Evolutionary conservation across 805 yeast species (phyloP).

Genomic region (Clavispora santaluciae): DNA sequence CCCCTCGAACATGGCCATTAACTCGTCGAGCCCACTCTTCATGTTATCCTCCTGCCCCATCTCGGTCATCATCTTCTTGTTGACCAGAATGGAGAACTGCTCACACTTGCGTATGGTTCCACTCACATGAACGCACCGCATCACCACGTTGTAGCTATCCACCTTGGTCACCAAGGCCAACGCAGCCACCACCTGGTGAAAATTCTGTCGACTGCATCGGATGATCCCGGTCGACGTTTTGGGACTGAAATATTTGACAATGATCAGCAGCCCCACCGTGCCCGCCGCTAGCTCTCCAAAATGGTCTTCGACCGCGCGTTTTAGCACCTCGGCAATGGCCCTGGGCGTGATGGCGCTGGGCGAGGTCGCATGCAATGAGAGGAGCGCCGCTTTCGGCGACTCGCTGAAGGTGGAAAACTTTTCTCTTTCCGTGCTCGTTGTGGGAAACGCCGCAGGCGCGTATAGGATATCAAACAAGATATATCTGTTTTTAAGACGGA

Average conservation of each 20-base stretch:
- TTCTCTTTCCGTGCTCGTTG: constrained; percentile 8
- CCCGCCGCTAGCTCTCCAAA: constrained; percentile 83
- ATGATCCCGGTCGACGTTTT: constrained; percentile 81
- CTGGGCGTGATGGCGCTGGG: constrained; percentile 46
- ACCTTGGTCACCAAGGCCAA: constrained; percentile 51
- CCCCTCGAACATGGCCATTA: constrained; percentile 9
- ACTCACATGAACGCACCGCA: constrained; percentile 65
- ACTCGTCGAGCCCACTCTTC: constrained; percentile 8
- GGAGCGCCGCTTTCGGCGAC: constrained; percentile 34
- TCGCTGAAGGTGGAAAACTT: constrained; percentile 19
- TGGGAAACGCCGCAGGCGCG: constrained; percentile 39
- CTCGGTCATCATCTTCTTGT: constrained; percentile 33
- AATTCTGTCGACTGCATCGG: constrained; percentile 65
- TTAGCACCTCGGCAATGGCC: constrained; percentile 47
- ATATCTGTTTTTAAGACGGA: constrained; percentile 80
- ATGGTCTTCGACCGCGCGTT: constrained; percentile 51
- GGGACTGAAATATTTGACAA: constrained; percentile 74
- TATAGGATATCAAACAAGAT: constrained; percentile 73
- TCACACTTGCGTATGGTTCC: constrained; percentile 89
- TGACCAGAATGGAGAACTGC: constrained; percentile 51
- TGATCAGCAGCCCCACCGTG: constrained; percentile 51
- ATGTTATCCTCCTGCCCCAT: constrained; percentile 11
- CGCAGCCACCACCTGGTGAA: constrained; percentile 61
- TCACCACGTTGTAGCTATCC: constrained; percentile 45
- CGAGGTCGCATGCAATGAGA: constrained; percentile 48